A percentile compares a stretch with the other conserved stretches of the same genome.
Evolutionary conservation across 2,329 filamentous ascomycete genomes (phyloP).

Genomic region (Acrodontium crateriforme): DNA sequence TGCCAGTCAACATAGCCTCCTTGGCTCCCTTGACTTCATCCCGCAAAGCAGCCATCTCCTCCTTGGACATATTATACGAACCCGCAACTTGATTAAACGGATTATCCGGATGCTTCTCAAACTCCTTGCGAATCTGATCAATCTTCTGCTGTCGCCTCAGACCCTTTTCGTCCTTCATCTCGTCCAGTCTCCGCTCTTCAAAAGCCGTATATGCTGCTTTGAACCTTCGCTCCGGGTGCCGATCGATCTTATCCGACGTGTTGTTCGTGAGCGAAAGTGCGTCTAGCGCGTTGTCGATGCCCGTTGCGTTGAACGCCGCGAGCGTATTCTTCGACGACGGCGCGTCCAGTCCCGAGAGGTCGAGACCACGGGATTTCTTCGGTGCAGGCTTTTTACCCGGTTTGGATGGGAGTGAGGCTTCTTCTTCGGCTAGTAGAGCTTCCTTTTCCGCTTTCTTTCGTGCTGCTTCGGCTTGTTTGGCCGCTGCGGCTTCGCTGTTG

Average conservation of each 20-base stretch:
- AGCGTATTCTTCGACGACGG: constrained; percentile 35
- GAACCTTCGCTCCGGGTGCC: constrained; percentile 76
- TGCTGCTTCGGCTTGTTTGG: constrained; percentile 67
- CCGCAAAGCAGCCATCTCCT: constrained; percentile 57
- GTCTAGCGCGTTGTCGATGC: constrained; percentile 89
- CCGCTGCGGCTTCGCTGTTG: constrained; percentile 64
- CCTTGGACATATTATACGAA: constrained; percentile 61
- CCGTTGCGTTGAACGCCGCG: constrained; percentile 59
- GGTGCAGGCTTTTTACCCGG: constrained; percentile 52
- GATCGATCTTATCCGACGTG: constrained; percentile 59
- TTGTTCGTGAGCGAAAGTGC: constrained; percentile 57
- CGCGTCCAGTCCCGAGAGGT: constrained; percentile 59
- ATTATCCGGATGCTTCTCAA: constrained; percentile 87
- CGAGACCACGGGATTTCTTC: constrained; percentile 50
- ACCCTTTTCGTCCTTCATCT: constrained; percentile 77
- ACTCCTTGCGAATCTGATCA: constrained; percentile 76
- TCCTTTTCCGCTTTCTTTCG: constrained; percentile 89
- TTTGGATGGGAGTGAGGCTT: constrained; percentile 50
- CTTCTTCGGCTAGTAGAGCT: constrained; percentile 69
- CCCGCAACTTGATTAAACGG: constrained; percentile 80
- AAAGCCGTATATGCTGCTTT: constrained; percentile 74
- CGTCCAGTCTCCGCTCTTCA: constrained; percentile 65
- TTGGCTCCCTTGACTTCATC: constrained; percentile 22
- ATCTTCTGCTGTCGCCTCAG: constrained; percentile 73
- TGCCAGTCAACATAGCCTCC: constrained; percentile 13